A percentile compares a stretch with the other conserved stretches of the same genome.
These are phyloP conservation scores for Yamadazyma ubonensis DNA, from an alignment of 805 yeast genomes.

Conservation along the genomic window DNA sequence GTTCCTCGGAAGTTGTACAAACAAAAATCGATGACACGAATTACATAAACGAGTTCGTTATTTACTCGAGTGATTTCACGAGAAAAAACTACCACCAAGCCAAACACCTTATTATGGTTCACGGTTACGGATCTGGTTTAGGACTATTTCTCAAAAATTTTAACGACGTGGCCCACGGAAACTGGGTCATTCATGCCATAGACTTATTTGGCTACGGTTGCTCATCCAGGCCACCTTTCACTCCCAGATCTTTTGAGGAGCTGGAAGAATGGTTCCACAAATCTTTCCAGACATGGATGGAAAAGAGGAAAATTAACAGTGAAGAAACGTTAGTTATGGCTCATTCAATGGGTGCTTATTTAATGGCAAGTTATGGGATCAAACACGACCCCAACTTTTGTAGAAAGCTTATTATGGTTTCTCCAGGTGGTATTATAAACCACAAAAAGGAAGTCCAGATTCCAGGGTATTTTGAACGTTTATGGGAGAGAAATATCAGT, in stretches of 20 bases:
- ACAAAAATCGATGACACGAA: constrained; percentile 25
- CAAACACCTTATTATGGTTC: constrained; percentile 44
- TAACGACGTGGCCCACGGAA: constrained; percentile 28
- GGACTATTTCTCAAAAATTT: constrained; percentile 44
- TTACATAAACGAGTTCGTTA: constrained; percentile 42
- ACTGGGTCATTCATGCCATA: constrained; percentile 79
- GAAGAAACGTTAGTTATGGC: constrained; percentile 63
- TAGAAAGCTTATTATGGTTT: constrained; percentile 68
- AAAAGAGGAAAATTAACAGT: constrained; percentile 34
- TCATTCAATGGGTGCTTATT: constrained; percentile 91
- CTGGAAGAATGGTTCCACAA: constrained; percentile 67
- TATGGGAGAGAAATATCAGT: constrained; percentile 86
- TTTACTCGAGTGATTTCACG: constrained; percentile 29
- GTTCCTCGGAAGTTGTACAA: constrained; percentile 31
- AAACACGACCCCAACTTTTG: constrained; percentile 57
- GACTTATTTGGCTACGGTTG: constrained; percentile 91
- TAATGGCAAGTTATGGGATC: constrained; percentile 66
- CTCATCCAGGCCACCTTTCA: constrained; percentile 70
- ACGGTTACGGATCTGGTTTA: constrained; percentile 47
- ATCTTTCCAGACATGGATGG: constrained; percentile 64
- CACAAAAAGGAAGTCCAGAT: constrained; percentile 45
- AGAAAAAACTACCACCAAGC: constrained; percentile 18
- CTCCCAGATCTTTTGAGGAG: constrained; percentile 40
- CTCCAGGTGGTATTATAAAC: constrained; percentile 83
- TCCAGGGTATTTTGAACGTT: constrained; percentile 73